Conservation (phyloP, 176 grass and related monocot species). For the Avena sativa region DNA sequence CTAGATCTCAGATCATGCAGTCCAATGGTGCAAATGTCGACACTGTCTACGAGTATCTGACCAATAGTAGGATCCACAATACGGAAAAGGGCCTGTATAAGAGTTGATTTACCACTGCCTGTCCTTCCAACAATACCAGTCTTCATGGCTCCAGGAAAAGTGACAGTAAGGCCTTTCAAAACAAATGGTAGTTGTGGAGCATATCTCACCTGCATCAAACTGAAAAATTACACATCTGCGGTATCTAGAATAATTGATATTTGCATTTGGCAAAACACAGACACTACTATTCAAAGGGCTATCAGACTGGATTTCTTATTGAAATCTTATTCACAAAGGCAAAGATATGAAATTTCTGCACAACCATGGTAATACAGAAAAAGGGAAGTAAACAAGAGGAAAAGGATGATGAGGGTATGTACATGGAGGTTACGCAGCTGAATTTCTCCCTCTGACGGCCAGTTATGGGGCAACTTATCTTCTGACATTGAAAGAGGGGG, state of each 20-base stretch:
- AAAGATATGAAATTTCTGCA: background rate
- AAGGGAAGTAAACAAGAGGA: background rate
- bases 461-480: constrained; percentile 51
- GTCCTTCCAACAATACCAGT: constrained; percentile 93
- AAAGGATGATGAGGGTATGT: background rate
- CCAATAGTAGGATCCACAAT: constrained; percentile 80
- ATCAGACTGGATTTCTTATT: background rate
- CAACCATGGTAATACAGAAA: background rate
- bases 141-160: constrained; percentile 76
- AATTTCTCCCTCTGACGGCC: constrained; percentile 73
- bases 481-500: constrained; percentile 60
- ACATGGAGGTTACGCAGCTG: constrained; percentile 63
- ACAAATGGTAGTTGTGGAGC: constrained; percentile 77
- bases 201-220: constrained; percentile 71
- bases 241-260: background rate
- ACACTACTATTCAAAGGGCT: background rate
- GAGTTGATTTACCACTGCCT: constrained; percentile 90
- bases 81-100: constrained; percentile 89
- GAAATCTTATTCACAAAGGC: background rate
- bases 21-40: constrained; percentile 81
- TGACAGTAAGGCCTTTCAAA: constrained; percentile 73
- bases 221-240: background rate
- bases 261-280: no score
- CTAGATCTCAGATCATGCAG: constrained; percentile 89
- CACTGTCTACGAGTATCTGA: constrained; percentile 70